Conservation (phyloP, 371 early-diverging fungal species). For the Rhizomucor pusillus region DNA sequence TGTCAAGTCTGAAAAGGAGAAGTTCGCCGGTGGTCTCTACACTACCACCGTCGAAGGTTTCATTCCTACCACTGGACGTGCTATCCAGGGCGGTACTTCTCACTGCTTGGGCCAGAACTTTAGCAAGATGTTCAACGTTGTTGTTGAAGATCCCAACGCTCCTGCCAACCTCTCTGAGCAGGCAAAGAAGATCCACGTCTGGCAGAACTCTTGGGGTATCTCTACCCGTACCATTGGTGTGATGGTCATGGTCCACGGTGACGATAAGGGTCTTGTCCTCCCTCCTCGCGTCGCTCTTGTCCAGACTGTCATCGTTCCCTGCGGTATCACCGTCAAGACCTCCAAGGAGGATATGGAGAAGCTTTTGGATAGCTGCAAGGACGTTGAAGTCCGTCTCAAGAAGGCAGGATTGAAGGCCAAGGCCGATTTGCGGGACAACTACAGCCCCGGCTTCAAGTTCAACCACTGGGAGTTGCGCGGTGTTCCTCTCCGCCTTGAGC, state of each 20-base stretch:
- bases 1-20: conserved; percentile 99
- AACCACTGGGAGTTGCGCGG: conserved; percentile 99
- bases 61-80: conserved; percentile 98
- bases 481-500: conserved; percentile 97
- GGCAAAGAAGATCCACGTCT: conserved; percentile 73
- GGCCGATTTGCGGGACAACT: conserved; percentile 89
- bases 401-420: conserved; percentile 85
- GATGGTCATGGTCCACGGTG: conserved; percentile 99
- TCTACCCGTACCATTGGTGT: conserved; percentile 99
- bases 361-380: conserved; percentile 69
- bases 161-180: conserved; percentile 38
- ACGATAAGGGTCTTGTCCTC: conserved; percentile 98
- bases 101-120: conserved; percentile 99
- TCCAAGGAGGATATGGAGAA: conserved; percentile 66
- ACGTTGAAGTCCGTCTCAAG: conserved; percentile 69
- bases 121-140: conserved; percentile 93
- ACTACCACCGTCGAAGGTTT: conserved; percentile 99
- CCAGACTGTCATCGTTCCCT: conserved; percentile 96
- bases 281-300: conserved; percentile 95
- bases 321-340: conserved; percentile 93
- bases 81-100: conserved; percentile 99
- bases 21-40: conserved; percentile 99
- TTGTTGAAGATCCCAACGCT: conserved; percentile 45
- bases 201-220: conserved; percentile 99
- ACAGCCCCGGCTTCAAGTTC: conserved; percentile 99